A percentile compares a stretch with the other conserved stretches of the same genome.
Evolutionary conservation across 2,329 filamentous ascomycete species (phyloP).

Genomic region (Aspergillus sp.): DNA sequence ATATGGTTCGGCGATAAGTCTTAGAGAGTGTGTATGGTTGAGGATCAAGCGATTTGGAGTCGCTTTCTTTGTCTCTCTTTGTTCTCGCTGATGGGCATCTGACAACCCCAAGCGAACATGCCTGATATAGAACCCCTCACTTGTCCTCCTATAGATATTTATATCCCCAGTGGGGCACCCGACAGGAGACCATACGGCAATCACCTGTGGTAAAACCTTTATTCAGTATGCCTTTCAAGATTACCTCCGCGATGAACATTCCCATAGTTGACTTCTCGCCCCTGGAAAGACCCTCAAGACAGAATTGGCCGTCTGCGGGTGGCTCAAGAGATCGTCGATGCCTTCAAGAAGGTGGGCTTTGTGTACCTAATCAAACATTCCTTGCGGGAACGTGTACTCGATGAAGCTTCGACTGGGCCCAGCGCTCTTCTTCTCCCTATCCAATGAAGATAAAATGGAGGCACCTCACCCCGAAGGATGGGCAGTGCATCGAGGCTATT

Average conservation of each 20-base stretch:
- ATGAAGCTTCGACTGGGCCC: slow-evolving; percentile 42
- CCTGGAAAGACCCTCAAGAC: slow-evolving; percentile 26
- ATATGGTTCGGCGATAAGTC: not conserved
- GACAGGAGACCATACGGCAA: too few relatives aligned
- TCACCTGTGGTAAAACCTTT: not conserved
- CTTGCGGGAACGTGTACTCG: slow-evolving; percentile 32
- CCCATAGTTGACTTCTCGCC: slow-evolving; percentile 36
- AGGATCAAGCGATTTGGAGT: not conserved
- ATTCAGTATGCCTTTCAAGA: not conserved
- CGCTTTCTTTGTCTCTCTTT: not conserved
- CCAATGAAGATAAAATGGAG: slow-evolving; percentile 41
- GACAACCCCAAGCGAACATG: not conserved
- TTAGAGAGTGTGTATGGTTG: not conserved
- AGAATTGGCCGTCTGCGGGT: slow-evolving; percentile 22
- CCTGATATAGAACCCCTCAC: not conserved
- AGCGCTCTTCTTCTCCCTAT: slow-evolving; percentile 39
- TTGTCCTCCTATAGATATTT: too few relatives aligned
- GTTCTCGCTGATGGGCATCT: not conserved
- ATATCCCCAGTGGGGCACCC: too few relatives aligned
- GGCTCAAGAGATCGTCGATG: slow-evolving; percentile 35
- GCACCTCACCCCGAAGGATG: slow-evolving; percentile 46
- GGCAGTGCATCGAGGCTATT: slow-evolving; percentile 50
- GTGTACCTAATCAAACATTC: slow-evolving; percentile 45
- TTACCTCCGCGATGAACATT: slow-evolving; percentile 18
- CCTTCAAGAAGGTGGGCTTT: slow-evolving; percentile 42